Evolutionary conservation across 306 rosid genomes (phyloP).

Genomic region (Gleditsia sinensis): DNA sequence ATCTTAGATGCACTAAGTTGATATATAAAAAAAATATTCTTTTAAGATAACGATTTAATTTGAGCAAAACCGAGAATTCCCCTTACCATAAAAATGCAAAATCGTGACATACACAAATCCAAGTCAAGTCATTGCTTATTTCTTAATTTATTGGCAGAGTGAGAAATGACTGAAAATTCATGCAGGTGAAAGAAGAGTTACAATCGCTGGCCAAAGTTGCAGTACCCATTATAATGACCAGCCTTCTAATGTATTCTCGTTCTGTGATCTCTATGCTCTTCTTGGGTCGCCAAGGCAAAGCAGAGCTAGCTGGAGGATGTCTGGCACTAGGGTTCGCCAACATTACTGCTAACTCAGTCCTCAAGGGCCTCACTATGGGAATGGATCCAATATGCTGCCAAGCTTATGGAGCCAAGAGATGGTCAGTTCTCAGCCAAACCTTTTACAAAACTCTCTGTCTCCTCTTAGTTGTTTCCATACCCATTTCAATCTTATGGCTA

Average conservation of each 20-base stretch:
- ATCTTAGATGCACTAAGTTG: no score
- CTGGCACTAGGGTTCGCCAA: conserved; percentile 75
- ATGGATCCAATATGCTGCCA: conserved; percentile 95
- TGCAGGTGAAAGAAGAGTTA: conserved; percentile 75
- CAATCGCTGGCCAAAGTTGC: conserved; percentile 55
- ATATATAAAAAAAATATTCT: no score
- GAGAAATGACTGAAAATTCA: conserved; percentile 4
- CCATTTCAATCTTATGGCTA: conserved; percentile 67
- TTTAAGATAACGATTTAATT: no score
- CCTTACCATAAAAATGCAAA: no score
- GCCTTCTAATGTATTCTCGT: conserved; percentile 65
- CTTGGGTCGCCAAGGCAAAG: conserved; percentile 76
- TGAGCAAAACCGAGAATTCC: no score
- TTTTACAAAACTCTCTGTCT: conserved; percentile 65
- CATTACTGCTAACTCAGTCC: conserved; percentile 70
- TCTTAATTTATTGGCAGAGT: no score
- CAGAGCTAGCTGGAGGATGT: conserved; percentile 84
- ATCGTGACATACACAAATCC: no score
- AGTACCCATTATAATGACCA: conserved; percentile 68
- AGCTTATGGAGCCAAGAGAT: conserved; percentile 83
- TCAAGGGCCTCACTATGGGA: conserved; percentile 68
- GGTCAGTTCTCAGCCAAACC: conserved; percentile 68
- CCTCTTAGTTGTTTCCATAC: conserved; percentile 61
- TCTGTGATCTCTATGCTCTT: conserved; percentile 74
- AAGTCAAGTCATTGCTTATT: no score